A percentile compares a stretch with the other conserved stretches of the same genome.
These are phyloP conservation scores for Pholiota conissans DNA, from an alignment of 768 basidiomycete species.

Conservation along the genomic window DNA sequence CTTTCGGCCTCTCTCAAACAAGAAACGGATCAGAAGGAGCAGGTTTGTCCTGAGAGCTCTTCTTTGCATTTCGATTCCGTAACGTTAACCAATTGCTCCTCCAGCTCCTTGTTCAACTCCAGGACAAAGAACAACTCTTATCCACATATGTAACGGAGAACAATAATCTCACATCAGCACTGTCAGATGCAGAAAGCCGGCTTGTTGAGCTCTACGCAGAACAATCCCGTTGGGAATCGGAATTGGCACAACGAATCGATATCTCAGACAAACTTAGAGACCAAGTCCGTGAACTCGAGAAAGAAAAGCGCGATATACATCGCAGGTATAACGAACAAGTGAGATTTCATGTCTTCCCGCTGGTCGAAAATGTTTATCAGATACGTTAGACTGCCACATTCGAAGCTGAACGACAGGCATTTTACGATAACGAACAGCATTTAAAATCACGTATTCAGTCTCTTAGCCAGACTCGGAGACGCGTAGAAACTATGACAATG, in stretches of 20 bases:
- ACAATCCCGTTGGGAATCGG: constrained; percentile 78
- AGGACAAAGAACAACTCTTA: constrained; percentile 78
- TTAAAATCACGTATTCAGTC: constrained; percentile 89
- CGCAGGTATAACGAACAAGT: constrained; percentile 91
- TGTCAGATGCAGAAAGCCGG: constrained; percentile 69
- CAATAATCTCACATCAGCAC: constrained; percentile 58
- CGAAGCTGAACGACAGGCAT: constrained; percentile 89
- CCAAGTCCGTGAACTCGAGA: constrained; percentile 85
- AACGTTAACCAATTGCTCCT: background rate
- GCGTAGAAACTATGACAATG: constrained; percentile 38
- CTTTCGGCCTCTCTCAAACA: constrained; percentile 65
- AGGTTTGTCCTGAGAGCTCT: constrained; percentile 48
- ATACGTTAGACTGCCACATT: constrained; percentile 72
- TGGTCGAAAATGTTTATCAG: constrained; percentile 15
- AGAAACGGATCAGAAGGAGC: constrained; percentile 82
- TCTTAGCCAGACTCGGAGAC: constrained; percentile 65
- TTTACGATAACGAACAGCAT: constrained; percentile 93
- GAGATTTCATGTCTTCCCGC: constrained; percentile 14
- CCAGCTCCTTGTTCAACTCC: constrained; percentile 74
- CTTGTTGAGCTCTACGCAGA: constrained; percentile 80
- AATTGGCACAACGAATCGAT: constrained; percentile 80
- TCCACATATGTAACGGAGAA: constrained; percentile 62
- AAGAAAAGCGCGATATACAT: constrained; percentile 81
- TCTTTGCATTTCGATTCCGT: background rate
- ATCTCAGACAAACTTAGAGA: constrained; percentile 78